Evolutionary conservation across 2,329 filamentous ascomycete species (phyloP), one percentile per base, ranked within the genome.

Genomic region (Colletotrichum lupini): DNA sequence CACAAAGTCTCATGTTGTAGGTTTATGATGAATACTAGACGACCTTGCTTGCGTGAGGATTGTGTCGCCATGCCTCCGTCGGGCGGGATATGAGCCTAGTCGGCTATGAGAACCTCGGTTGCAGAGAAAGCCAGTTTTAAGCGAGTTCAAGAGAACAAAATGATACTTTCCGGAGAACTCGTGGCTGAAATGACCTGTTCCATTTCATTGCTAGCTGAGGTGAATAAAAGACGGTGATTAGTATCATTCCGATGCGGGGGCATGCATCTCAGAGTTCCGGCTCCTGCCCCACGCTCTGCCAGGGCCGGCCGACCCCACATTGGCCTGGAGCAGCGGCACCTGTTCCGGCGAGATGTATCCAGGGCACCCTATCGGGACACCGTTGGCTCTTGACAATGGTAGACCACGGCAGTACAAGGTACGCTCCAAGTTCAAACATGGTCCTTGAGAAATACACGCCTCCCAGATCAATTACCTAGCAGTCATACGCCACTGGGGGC

Each of bases 1-100:
- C 1, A 19, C 16, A 42, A 19, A 58, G 37, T 35, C 37, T 52
- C 3, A 26, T 52, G 11, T 12, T 28, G 22, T 30, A 22, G 52
- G 4, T 5, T 55, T 5, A 2, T 30, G 22, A 26, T 55, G 22
- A n/a, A 24, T 5, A 14, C 11, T n/a, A 42, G 16, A 49, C 12
- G 30, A 16, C 22, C 6, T 19, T n/a, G 32, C 24, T 22, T 42
- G 57, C 64, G 42, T 24, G 28, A 57, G 61, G 32, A 4, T 5
- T 12, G 24, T 63, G 58, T 32, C 67, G 42, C 66, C 58, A 46
- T 68, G 24, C 37, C 58, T 63, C 37, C 37, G 42, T 32, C 61
- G 12, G 3, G 22, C n/a, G 28, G 46, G 30, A 22, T 53, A 26
- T 32, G 19, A 55, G 12, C 37, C 57, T 61, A 16, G 42, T 19